These are phyloP conservation scores for Diplotaxis tenuifolia DNA, from an alignment of 345 rosid species.

Conservation along the genomic window DNA sequence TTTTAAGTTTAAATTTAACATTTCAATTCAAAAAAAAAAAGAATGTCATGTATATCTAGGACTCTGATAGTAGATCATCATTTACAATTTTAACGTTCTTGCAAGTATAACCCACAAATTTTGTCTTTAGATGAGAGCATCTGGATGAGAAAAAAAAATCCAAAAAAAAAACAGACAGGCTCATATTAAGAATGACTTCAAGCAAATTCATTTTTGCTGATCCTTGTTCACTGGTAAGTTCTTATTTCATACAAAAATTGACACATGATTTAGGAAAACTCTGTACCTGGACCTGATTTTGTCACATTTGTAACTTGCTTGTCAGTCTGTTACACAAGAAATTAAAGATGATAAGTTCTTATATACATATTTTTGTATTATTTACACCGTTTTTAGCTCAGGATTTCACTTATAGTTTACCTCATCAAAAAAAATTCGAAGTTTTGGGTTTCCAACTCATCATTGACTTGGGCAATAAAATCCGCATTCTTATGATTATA, in stretches of 20 bases:
- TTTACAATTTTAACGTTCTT: constrained; percentile 94
- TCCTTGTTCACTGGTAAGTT: too few species aligned
- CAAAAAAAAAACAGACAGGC: not conserved
- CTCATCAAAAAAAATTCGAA: constrained; percentile 98
- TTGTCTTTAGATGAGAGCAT: constrained; percentile 96
- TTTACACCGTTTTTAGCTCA: too few species aligned
- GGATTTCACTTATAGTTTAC: too few species aligned
- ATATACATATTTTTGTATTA: too few species aligned
- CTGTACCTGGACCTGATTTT: constrained; percentile 84
- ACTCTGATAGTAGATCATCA: constrained; percentile 81
- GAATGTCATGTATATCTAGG: too few species aligned
- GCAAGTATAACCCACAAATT: constrained; percentile 97
- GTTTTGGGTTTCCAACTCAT: constrained; percentile 93
- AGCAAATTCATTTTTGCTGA: too few species aligned
- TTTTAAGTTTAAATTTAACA: too few species aligned
- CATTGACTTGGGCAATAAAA: constrained; percentile 92
- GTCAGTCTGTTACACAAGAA: constrained; percentile 56
- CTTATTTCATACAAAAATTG: not conserved
- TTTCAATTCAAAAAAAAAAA: too few species aligned
- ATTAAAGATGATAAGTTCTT: constrained; percentile 8
- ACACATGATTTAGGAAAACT: constrained; percentile 25
- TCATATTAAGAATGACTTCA: not conserved
- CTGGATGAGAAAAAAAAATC: constrained; percentile 39
- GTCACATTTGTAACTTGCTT: constrained; percentile 50
- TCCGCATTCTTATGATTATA: constrained; percentile 93